phyloP scores from a whole-genome alignment of 176 grass and related monocot genomes.

The Phoenix dactylifera region DNA sequence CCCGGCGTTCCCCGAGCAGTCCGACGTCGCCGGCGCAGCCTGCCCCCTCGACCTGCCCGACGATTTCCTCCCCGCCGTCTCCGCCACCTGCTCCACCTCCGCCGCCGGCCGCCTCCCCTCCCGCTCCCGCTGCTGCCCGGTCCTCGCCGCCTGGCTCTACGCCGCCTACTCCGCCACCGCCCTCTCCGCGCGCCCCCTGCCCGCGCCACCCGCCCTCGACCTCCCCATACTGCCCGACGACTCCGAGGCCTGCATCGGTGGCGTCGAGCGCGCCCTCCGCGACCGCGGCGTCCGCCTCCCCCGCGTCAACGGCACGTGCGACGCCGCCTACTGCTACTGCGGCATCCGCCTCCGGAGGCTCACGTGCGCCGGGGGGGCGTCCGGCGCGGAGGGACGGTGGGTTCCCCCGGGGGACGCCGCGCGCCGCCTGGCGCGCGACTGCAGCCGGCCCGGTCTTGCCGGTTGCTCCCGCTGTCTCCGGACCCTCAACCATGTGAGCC shows the following conservation, averaged over 20 bases:
- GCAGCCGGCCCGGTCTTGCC: constrained; percentile 35
- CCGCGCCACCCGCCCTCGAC: constrained; percentile 16
- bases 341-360: constrained; percentile 57
- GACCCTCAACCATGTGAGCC: constrained; percentile 56
- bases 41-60: constrained; percentile 60
- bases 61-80: constrained; percentile 50
- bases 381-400: constrained; percentile 29
- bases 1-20: constrained; percentile 97
- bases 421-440: constrained; percentile 42
- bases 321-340: constrained; percentile 77
- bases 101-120: constrained; percentile 18
- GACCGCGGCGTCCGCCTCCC: constrained; percentile 35
- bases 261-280: constrained; percentile 49
- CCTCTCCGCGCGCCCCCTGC: constrained; percentile 15
- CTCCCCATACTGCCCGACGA: constrained; percentile 60
- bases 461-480: constrained; percentile 70
- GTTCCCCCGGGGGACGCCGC: constrained; percentile 13
- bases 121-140: constrained; percentile 64
- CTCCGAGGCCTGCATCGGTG: constrained; percentile 53
- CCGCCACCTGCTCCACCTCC: constrained; percentile 27
- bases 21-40: constrained; percentile 40
- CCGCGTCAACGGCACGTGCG: constrained; percentile 58
- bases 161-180: constrained; percentile 66
- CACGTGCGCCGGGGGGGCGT: constrained; percentile 27
- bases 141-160: constrained; percentile 76